A percentile compares a stretch with the other conserved stretches of the same genome.
Conservation (phyloP, 148 eudicot genomes). For the Nyssa sinensis region DNA sequence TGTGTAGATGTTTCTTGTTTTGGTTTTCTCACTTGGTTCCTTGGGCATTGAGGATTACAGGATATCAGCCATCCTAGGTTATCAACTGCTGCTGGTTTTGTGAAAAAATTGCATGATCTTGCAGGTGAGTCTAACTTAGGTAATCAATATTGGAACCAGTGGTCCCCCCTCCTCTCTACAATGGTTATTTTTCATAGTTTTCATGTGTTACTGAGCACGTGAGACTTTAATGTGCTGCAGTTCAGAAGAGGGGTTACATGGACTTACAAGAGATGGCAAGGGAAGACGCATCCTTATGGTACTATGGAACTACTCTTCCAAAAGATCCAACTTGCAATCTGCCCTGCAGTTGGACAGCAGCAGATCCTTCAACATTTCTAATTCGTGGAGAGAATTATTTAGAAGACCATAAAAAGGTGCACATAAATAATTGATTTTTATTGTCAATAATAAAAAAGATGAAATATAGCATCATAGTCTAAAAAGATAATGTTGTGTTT, state of each 20-base stretch:
- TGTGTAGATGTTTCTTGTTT: neutral
- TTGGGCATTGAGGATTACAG: slow-evolving; percentile 26
- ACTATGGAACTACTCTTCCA: slow-evolving; percentile 58
- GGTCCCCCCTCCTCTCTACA: neutral
- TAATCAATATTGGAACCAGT: neutral
- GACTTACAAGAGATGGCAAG: slow-evolving; percentile 48
- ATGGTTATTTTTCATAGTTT: neutral
- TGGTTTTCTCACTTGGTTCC: slow-evolving; percentile 1
- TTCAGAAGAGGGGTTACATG: slow-evolving; percentile 63
- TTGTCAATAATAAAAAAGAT: neutral
- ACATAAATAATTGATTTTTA: neutral
- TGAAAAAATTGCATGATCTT: slow-evolving; percentile 57
- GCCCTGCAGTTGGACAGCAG: slow-evolving; percentile 54
- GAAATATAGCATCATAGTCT: neutral
- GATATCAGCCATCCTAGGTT: slow-evolving; percentile 45
- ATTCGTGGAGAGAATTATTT: slow-evolving; percentile 67
- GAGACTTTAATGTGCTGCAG: slow-evolving; percentile 29
- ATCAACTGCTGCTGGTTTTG: slow-evolving; percentile 52
- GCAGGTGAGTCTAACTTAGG: slow-evolving; percentile 36
- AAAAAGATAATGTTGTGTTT: neutral
- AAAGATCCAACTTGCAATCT: slow-evolving; percentile 50
- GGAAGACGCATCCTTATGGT: slow-evolving; percentile 41
- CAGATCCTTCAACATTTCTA: slow-evolving; percentile 59
- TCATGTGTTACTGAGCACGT: slow-evolving; percentile 6
- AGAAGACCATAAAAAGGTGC: slow-evolving; percentile 57